Conservation (phyloP, 345 rosid species). For the Salix udensis region DNA sequence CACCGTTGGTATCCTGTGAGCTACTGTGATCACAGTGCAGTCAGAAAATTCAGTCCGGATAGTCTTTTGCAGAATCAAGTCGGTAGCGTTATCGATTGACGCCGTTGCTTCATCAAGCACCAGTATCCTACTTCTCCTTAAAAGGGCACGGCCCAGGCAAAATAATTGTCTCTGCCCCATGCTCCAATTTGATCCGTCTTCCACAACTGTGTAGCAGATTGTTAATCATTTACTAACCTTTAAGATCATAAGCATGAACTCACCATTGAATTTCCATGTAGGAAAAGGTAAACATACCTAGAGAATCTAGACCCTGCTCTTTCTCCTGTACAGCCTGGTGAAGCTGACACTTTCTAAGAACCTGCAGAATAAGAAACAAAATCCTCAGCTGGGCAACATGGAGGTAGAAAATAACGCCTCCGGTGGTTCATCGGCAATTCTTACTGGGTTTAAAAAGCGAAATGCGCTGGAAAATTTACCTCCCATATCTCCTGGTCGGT, state of each 20-base stretch:
- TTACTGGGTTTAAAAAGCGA: not conserved
- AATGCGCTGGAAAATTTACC: slow-evolving; percentile 33
- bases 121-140: slow-evolving; percentile 74
- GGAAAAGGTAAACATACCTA: slow-evolving; percentile 41
- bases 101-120: slow-evolving; percentile 98
- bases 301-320: slow-evolving; percentile 62
- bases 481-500: slow-evolving; percentile 89
- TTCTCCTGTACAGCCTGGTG: slow-evolving; percentile 74
- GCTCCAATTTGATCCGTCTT: slow-evolving; percentile 96
- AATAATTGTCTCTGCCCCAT: slow-evolving; percentile 92
- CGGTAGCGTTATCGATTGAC: slow-evolving; percentile 89
- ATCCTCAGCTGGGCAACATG: too few species aligned
- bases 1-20: slow-evolving; percentile 91
- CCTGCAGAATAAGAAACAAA: slow-evolving; percentile 34
- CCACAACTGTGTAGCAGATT: slow-evolving; percentile 47
- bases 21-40: slow-evolving; percentile 84
- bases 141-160: slow-evolving; percentile 85
- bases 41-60: slow-evolving; percentile 71
- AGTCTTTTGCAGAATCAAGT: slow-evolving; percentile 75
- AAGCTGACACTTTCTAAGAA: slow-evolving; percentile 83
- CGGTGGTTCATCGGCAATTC: not conserved
- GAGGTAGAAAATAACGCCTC: not conserved
- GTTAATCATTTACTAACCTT: not conserved
- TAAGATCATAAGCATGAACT: not conserved
- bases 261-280: too few species aligned